A percentile compares a stretch with the other conserved stretches of the same genome.
Evolutionary conservation across 106 monocot genomes (phyloP).

Genomic region (Dendrobium chrysotoxum): DNA sequence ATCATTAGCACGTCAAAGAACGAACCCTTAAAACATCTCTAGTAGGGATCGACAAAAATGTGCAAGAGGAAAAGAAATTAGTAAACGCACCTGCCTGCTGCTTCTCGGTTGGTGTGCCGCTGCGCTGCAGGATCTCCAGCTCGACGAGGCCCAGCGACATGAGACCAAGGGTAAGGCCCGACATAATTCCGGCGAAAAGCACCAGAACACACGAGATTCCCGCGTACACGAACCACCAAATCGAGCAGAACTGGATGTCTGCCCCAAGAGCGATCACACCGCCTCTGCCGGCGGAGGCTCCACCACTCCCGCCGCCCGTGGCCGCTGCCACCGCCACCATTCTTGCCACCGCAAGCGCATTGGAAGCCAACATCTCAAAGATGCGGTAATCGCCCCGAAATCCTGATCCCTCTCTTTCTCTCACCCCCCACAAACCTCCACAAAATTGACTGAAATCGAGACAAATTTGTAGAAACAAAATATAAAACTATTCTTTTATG

Average conservation of each 20-base stretch:
- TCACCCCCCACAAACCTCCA: background rate
- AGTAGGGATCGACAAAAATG: background rate
- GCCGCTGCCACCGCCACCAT: constrained; percentile 16
- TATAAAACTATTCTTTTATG: background rate
- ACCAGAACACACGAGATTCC: constrained; percentile 86
- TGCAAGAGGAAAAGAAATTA: background rate
- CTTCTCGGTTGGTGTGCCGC: constrained; percentile 79
- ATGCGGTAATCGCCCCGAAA: background rate
- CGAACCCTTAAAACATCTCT: background rate
- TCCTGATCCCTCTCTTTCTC: background rate
- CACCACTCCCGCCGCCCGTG: constrained; percentile 10
- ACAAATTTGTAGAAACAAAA: background rate
- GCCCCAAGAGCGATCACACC: constrained; percentile 8
- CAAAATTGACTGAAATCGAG: background rate
- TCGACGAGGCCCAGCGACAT: constrained; percentile 98
- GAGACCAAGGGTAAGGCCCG: constrained; percentile 86
- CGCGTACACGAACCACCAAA: constrained; percentile 61
- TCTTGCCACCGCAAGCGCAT: constrained; percentile 21
- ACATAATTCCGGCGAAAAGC: constrained; percentile 97
- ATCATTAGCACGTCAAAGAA: background rate
- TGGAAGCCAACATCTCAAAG: constrained; percentile 28
- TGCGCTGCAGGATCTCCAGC: constrained; percentile 93
- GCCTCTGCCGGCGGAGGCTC: constrained; percentile 5
- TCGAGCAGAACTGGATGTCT: constrained; percentile 56
- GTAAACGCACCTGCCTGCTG: constrained; percentile 61